Evolutionary conservation across 306 rosid genomes (phyloP).

Genomic region (Inga leiocalycina): DNA sequence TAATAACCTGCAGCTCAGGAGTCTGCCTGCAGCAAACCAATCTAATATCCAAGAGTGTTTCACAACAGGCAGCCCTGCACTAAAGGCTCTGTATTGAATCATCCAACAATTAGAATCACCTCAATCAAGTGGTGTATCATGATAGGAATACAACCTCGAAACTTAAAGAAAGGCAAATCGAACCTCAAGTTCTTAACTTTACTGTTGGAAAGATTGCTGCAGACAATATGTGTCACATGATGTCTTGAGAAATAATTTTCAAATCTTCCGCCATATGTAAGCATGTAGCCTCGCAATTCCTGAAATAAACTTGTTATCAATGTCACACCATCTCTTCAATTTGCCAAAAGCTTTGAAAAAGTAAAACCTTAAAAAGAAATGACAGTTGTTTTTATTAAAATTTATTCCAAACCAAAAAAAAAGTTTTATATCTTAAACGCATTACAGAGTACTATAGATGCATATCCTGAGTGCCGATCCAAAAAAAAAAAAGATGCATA

Average conservation of each 20-base stretch:
- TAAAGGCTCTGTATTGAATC: conserved; percentile 63
- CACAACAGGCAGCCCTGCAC: conserved; percentile 87
- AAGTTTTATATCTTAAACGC: background rate
- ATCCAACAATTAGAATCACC: conserved; percentile 35
- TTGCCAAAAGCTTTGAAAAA: background rate
- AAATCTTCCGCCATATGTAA: conserved; percentile 77
- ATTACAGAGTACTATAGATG: background rate
- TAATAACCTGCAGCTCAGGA: conserved; percentile 73
- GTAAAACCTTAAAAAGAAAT: background rate
- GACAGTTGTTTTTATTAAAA: background rate
- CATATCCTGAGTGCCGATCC: too few species aligned
- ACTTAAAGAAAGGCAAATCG: conserved; percentile 15
- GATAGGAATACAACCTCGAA: background rate
- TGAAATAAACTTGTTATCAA: conserved; percentile 40
- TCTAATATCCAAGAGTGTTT: conserved; percentile 92
- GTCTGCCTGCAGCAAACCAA: conserved; percentile 75
- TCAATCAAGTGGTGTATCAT: background rate
- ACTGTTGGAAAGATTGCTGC: conserved; percentile 80
- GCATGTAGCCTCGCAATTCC: conserved; percentile 86
- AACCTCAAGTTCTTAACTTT: conserved; percentile 86
- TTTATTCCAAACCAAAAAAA: background rate
- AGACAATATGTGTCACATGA: conserved; percentile 82
- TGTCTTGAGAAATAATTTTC: conserved; percentile 89
- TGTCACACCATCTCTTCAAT: conserved; percentile 8
- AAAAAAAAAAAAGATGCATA: too few species aligned